Base-by-base conservation (phyloP, 163 green algal species). In the Scenedesmus sp. region DNA sequence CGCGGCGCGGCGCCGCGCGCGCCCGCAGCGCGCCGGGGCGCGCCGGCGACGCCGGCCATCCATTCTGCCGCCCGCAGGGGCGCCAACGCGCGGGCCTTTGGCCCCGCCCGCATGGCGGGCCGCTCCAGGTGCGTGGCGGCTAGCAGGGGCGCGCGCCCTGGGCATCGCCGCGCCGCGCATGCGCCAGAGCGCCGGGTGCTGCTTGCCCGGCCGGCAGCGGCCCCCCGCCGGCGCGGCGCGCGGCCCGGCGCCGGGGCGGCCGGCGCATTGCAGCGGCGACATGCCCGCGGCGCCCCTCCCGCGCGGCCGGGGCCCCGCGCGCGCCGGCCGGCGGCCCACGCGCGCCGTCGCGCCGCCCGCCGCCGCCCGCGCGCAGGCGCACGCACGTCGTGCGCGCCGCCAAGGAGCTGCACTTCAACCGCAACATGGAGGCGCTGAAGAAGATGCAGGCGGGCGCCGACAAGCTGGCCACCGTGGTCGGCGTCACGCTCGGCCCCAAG, bases 351-450 rank as follows among this genome's bases (percentile, higher is more conserved):
- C 48, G 15, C 18, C 18, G 48, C 15, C 48, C 48, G 17, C 48
- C 17, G 17, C 15, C 18, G 15, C n/a, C n/a, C 20, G n/a, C 34
- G n/a, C 26, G 75, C 74, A 85, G 73, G 72, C 62, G 36, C 33
- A 67, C 42, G 45, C 79, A 89, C 18, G 83, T 87, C 1, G 85
- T 89, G 60, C 74, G 75, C 42, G 93, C 91, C 42, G 96, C 96
- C 73, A 99, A 99, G 92, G 86, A 99, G 87, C 91, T 99, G 80
- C 94, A 99, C 88, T 99, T 99, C 90, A 99, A 99, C 91, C 92
- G 91, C 58, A 96, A 98, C 83, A 96, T 96, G 85, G 92, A 96
- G 66, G 95, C 97, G 2, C 86, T 99, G 33, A 99, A 99, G 90
- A 90, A 87, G 62, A 97, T 98, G 91, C 95, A 99, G 90, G 90